Base-by-base conservation (phyloP, 805 yeast species). In the Cyberlindnera nakhonratchasimensis region DNA sequence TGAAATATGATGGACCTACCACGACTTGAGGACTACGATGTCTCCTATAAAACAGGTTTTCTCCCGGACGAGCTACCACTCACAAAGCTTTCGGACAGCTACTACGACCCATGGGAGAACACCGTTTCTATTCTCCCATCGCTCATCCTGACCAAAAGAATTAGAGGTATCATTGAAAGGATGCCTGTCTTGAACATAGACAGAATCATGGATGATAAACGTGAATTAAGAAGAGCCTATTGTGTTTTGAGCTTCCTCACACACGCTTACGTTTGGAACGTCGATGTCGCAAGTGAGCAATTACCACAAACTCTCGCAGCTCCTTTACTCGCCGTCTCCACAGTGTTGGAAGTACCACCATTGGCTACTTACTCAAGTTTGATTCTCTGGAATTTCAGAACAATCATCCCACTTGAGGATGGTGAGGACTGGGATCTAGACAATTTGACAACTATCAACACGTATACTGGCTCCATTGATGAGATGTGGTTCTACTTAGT, bases 401-500 rank as follows among this genome's bases (percentile, higher is more conserved):
- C 77, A 34, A 76, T 82, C 13, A 54, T 81, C 13, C 82, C 82
- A 3, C 21, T 52, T 2, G 53, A 48, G 5, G 55, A 54, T 3
- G 54, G 47, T 12, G 49, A 56, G 8, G 62, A 60, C 2, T 66
- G 62, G 45, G 79, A 77, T 47, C 72, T 86, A 34, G 80, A 82
- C 40, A 81, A 83, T 54, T 67, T 90, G 43, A 83, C 89, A 40
- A 83, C 95, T 1, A 75, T 86, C 47, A 79, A 77, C 59, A 88
- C 96, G 1, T 91, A 81, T 60, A 89, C 97, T 0, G 97, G 97
- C 2, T 77, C 88, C 4, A 77, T 82, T 31, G 97, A 90, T 64
- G 98, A 90, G 64, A 77, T 85, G 51, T 90, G 98, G 98, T 90
- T 90, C 61, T 90, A 87, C 62, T 68, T 89, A 45, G 91, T 90